Evolutionary conservation across 208 protist species (phyloP), one percentile per base, ranked within the genome.

Genomic region (Balamuthia mandrillaris): DNA sequence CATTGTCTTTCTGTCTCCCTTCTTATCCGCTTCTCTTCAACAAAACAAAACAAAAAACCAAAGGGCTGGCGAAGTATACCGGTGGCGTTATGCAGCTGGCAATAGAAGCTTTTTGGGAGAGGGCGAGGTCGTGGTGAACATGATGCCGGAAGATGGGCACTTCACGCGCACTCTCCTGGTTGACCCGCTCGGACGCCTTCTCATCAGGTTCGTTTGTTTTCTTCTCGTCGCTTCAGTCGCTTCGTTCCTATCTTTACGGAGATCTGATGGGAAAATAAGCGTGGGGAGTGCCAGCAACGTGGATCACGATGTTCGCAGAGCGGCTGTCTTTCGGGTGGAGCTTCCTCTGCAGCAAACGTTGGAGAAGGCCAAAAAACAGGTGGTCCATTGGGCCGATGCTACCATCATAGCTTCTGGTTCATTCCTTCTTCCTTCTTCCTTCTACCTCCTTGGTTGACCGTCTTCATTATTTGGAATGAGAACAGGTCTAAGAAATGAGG

Each of bases 251-350:
- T 21, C n/a, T 63, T 18, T 24, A 14, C 18, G 21, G 47, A 21
- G 16, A 24, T 54, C 18, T 18, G 21, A 24, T 54, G 21, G 14
- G 47, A 54, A 21, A 14, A 54, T 54, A 10, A 77, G 66, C 1
- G 24, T 83, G 29, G 75, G 75, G 21, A 83, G 75, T 41, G 75
- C 54, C 24, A 56, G 41, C 75, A 83, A 83, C 31, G 35, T 83
- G 1, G 75, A 83, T 29, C 54, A 49, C n/a, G 66, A 83, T 7
- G 61, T 56, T 21, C 42, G 10, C 39, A 42, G 21, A 27, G 66
- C 31, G 68, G n/a, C 68, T 21, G 35, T 18, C 29, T 45, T 39
- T 18, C 66, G 66, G n/a, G n/a, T n/a, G n/a, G n/a, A n/a, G n/a
- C n/a, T n/a, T n/a, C n/a, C n/a, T n/a, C n/a, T n/a, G n/a, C n/a